Evolutionary conservation across 2,329 filamentous ascomycete genomes (phyloP), one percentile per base, ranked within the genome.

Genomic region (Lasiodiplodia sp.): DNA sequence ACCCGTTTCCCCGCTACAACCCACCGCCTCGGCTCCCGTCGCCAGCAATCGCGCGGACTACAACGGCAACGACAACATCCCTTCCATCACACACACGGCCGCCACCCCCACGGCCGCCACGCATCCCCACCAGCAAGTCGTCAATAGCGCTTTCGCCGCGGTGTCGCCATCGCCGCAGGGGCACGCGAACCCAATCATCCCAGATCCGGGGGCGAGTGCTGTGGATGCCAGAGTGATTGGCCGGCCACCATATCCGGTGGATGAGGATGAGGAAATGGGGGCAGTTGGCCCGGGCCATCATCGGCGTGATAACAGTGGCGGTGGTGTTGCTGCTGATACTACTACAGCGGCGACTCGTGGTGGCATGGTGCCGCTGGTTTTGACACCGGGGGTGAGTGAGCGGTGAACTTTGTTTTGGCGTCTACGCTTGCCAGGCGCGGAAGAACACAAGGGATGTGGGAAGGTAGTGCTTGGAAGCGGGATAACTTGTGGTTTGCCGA

Each of bases 231-330:
- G 47, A 18, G 44, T 6, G 18, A 5, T 23, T 2, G 44, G 51
- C 18, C 18, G 60, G 44, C 60, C 21, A 12, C 60, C 60, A 4
- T 64, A 52, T 4, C 60, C 60, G 16, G n/a, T 64, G 44, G 47
- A 63, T n/a, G 58, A 62, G 38, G 57, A 63, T 14, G 40, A 63
- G 58, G 58, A 63, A 25, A 51, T 16, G 16, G 40, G 58, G 37
- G 58, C 16, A 16, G 28, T 63, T 3, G 40, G 58, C 2, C 34
- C 49, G 11, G 40, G 31, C 2, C 31, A 53, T 14, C 23, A 28
- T 11, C 21, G 10, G 4, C 51, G 25, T 25, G 51, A 4, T 12
- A 11, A 4, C 14, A 28, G 11, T 34, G 28, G 28, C 14, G 23
- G 52, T 37, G 52, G 7, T 34, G 8, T 34, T 34, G 31, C 31